Percentiles rank a stretch among this genome's conserved stretches.
These are phyloP conservation scores for Nelumbo lutea DNA, from an alignment of 164 flowering plant species.

Conservation along the genomic window DNA sequence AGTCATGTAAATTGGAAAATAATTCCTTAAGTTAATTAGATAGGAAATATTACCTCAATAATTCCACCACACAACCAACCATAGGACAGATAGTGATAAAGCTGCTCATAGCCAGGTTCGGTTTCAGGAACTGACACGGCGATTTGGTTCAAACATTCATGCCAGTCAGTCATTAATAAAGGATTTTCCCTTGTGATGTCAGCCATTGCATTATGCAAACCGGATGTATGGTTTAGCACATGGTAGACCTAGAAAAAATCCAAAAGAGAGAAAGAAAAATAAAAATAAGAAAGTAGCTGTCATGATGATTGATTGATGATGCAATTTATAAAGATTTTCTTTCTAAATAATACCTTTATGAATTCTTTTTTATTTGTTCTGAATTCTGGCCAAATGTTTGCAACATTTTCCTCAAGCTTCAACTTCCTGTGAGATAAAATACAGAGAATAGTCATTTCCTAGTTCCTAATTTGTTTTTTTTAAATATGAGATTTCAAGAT, in stretches of 20 bases:
- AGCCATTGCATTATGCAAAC: constrained; percentile 80
- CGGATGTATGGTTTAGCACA: constrained; percentile 93
- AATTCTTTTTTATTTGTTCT: constrained; percentile 60
- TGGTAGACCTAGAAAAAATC: constrained; percentile 70
- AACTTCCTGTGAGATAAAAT: constrained; percentile 52
- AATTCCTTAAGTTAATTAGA: not conserved
- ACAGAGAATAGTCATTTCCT: not conserved
- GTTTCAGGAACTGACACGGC: constrained; percentile 62
- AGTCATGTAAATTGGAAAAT: not conserved
- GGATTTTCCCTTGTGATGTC: constrained; percentile 53
- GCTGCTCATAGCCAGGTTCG: constrained; percentile 79
- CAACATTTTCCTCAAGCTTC: constrained; percentile 71
- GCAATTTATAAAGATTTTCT: not conserved
- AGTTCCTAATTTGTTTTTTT: not conserved
- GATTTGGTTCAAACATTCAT: constrained; percentile 63
- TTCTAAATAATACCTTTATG: constrained; percentile 58
- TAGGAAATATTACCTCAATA: constrained; percentile 64
- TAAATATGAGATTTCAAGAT: too few species aligned
- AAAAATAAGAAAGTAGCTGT: not conserved
- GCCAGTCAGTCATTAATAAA: constrained; percentile 58
- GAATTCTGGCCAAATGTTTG: constrained; percentile 82
- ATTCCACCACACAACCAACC: constrained; percentile 98
- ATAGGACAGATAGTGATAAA: constrained; percentile 83
- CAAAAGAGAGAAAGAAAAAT: not conserved
- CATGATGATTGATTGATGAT: not conserved